Evolutionary conservation across 148 eudicot genomes (phyloP).

Genomic region (Rhododendron vialii): DNA sequence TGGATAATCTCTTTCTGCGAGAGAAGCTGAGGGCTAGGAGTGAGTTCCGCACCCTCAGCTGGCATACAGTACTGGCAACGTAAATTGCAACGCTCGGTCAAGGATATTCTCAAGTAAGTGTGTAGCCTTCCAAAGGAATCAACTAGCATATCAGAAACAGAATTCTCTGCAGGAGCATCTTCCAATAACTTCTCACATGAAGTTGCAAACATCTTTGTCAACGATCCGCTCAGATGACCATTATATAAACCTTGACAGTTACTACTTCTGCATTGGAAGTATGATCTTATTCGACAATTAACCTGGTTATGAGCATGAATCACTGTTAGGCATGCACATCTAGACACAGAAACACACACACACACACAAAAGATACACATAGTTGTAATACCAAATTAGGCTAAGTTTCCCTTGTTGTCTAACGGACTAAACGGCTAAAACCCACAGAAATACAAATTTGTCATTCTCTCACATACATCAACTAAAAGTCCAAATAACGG

Average conservation of each 20-base stretch:
- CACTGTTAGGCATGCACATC: background rate
- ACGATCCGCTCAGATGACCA: constrained; percentile 21
- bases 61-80: constrained; percentile 99
- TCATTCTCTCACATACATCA: background rate
- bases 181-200: constrained; percentile 41
- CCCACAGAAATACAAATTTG: background rate
- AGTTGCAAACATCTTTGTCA: constrained; percentile 36
- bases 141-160: constrained; percentile 66
- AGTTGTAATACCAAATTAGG: background rate
- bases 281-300: constrained; percentile 19
- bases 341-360: background rate
- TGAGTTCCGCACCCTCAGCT: constrained; percentile 89
- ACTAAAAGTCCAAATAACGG: background rate
- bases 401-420: background rate
- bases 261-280: constrained; percentile 11
- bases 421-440: background rate
- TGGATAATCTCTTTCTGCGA: constrained; percentile 67
- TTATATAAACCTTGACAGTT: constrained; percentile 16
- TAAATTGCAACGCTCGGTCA: constrained; percentile 94
- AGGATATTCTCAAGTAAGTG: constrained; percentile 82
- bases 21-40: constrained; percentile 56
- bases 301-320: constrained; percentile 29
- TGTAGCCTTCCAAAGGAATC: constrained; percentile 94
- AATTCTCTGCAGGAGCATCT: constrained; percentile 38
- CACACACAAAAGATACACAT: background rate